Conservation (phyloP, 2,329 filamentous ascomycete species). For the Ascosphaera acerosa region DNA sequence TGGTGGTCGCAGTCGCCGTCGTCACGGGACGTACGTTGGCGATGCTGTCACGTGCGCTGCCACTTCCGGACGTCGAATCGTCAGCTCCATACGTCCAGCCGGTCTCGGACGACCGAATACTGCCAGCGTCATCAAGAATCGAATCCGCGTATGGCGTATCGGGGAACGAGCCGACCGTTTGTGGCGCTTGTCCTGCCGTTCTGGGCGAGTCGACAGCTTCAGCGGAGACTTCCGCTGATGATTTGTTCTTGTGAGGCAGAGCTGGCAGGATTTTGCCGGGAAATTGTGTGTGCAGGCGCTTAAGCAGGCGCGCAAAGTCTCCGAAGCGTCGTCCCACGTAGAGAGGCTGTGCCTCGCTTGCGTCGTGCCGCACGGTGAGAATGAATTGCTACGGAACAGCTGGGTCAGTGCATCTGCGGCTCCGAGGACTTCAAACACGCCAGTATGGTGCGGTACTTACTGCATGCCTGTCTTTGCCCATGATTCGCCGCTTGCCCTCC, state of each 20-base stretch:
- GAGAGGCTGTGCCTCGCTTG: slow-evolving; percentile 39
- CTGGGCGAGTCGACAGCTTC: not conserved
- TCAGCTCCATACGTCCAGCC: not conserved
- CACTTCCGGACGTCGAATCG: not conserved
- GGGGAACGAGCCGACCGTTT: no score
- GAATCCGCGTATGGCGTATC: not conserved
- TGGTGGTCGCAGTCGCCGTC: no score
- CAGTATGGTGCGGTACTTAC: slow-evolving; percentile 19
- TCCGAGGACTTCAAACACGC: no score
- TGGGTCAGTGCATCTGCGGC: no score
- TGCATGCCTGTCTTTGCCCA: slow-evolving; percentile 30
- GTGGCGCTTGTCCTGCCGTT: no score
- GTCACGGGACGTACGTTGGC: no score
- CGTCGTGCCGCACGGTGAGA: slow-evolving; percentile 45
- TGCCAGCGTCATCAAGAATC: not conserved
- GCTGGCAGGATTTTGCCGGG: slow-evolving; percentile 75
- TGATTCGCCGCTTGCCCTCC: not conserved
- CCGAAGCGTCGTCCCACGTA: slow-evolving; percentile 72
- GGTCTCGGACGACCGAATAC: not conserved
- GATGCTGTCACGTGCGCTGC: not conserved
- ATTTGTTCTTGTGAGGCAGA: slow-evolving; percentile 79
- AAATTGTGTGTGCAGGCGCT: slow-evolving; percentile 54
- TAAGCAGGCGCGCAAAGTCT: slow-evolving; percentile 61
- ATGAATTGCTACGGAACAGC: slow-evolving; percentile 47
- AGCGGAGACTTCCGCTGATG: slow-evolving; percentile 1